These are phyloP conservation scores for Astragalus membranaceus DNA, from an alignment of 306 rosid species.

Conservation along the genomic window DNA sequence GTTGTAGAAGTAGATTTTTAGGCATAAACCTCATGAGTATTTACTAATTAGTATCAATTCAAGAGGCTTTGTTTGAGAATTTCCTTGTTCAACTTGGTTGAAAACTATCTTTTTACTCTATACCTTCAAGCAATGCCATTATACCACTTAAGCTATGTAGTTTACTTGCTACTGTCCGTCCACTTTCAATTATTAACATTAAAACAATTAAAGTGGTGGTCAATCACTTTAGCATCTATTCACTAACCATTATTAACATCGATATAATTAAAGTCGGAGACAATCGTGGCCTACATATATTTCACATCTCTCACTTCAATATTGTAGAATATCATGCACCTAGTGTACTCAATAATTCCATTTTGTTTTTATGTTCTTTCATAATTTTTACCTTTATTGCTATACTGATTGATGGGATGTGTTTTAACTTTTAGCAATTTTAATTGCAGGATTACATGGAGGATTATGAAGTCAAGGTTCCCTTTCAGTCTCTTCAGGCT, in stretches of 20 bases:
- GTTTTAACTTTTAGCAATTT: not conserved
- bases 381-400: not conserved
- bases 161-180: not conserved
- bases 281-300: not conserved
- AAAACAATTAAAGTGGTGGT: not conserved
- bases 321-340: not conserved
- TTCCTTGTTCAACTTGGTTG: too few species aligned
- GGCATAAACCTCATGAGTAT: too few species aligned
- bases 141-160: too few species aligned
- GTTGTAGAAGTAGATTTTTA: too few species aligned
- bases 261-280: not conserved
- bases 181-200: not conserved
- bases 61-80: too few species aligned
- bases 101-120: too few species aligned
- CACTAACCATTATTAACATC: not conserved
- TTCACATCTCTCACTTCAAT: not conserved
- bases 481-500: slow-evolving; percentile 84
- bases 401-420: not conserved
- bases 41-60: too few species aligned
- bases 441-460: slow-evolving; percentile 77
- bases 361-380: not conserved
- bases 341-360: not conserved
- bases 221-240: not conserved
- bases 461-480: slow-evolving; percentile 73
- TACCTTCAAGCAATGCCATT: not conserved